A percentile compares a stretch with the other conserved stretches of the same genome.
These are phyloP conservation scores for Starmerella etchellsii DNA, from an alignment of 805 yeast species.

Conservation along the genomic window DNA sequence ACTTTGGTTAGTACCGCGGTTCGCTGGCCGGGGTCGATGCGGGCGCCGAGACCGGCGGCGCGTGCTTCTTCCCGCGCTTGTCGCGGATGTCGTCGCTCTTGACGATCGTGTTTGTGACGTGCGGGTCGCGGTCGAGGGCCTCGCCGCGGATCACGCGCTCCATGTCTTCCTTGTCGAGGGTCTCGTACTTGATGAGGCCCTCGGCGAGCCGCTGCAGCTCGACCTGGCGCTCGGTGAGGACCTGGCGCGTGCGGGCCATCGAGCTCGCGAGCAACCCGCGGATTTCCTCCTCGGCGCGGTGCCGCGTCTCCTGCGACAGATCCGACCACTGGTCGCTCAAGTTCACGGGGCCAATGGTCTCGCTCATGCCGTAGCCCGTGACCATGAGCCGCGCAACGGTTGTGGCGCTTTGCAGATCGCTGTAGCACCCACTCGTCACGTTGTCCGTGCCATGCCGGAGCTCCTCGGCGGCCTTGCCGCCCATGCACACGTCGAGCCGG, in stretches of 20 bases:
- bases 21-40: not conserved
- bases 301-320: constrained; percentile 83
- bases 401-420: constrained; percentile 83
- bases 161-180: constrained; percentile 82
- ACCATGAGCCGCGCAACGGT: constrained; percentile 94
- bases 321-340: constrained; percentile 84
- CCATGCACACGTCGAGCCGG: constrained; percentile 94
- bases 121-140: constrained; percentile 51
- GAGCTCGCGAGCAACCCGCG: constrained; percentile 59
- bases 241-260: constrained; percentile 62
- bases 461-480: constrained; percentile 96
- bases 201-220: constrained; percentile 83
- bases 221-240: constrained; percentile 46
- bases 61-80: constrained; percentile 11
- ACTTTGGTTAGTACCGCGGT: not conserved
- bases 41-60: constrained; percentile 4
- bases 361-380: constrained; percentile 92
- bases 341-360: constrained; percentile 81
- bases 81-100: constrained; percentile 31
- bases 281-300: constrained; percentile 87
- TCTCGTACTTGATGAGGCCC: constrained; percentile 90
- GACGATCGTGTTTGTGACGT: constrained; percentile 62
- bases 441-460: constrained; percentile 79
- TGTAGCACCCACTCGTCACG: constrained; percentile 90
- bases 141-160: constrained; percentile 76